Evolutionary conservation across 2,329 filamentous ascomycete species (phyloP), one percentile per base, ranked within the genome.

Genomic region (Botrytis squamosa): DNA sequence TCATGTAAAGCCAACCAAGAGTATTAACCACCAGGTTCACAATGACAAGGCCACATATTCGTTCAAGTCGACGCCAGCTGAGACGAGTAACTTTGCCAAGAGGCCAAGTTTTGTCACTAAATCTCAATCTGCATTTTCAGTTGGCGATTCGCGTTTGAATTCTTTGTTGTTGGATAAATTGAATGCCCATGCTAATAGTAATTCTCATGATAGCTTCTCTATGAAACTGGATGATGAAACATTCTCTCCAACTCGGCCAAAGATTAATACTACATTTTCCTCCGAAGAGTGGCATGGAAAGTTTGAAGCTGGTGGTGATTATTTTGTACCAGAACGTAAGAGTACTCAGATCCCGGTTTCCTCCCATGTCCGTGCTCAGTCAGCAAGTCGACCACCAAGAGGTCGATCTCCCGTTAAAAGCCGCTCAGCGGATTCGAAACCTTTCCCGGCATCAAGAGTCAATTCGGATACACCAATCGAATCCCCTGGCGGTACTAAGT

Each of bases 241-340:
- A 0, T 84, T 85, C 71, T 77, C 78, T 18, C 77, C 78, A 46
- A 80, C 83, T 9, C 80, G 82, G 16, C 79, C 83, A n/a, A 79
- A 82, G 70, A 91, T 91, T 77, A 88, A 89, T 80, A 91, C 89
- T 29, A 87, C 83, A 57, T 91, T 91, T 80, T 85, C 85, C 33
- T 83, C 86, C 6, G 85, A 86, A 22, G 85, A 89, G 70, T 82
- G 81, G 81, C 75, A 79, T 74, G 80, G 80, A 8, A 81, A 80
- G 70, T 82, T 82, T 69, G 75, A 79, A 64, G 80, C 79, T 62
- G 80, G 80, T 18, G 75, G 74, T 36, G 77, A 78, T 73, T 79
- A 79, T 70, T 81, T 81, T 69, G 76, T 75, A 52, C 78, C 77
- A 36, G 78, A 78, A 40, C 72, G 75, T 52, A 77, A 77, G 40